Base-by-base conservation (phyloP, 2,329 filamentous ascomycete species). In the Pseudovirgaria hyperparasitica region DNA sequence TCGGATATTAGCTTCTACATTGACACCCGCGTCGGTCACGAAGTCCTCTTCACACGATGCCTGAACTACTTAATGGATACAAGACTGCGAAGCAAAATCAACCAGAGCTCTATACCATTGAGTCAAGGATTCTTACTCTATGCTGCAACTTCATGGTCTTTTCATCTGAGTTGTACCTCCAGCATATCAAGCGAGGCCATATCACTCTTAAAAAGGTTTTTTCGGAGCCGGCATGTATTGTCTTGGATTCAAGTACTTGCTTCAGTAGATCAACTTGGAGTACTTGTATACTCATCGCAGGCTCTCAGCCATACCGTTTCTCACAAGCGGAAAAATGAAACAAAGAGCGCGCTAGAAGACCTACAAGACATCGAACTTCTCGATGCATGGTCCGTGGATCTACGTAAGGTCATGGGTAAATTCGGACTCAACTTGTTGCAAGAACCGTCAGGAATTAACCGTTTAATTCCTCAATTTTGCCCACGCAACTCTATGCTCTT, bases 131-230 rank as follows among this genome's bases (percentile, higher is more conserved):
- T 27, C 12, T 9, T 20, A n/a, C n/a, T 10, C 15, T 27, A 27
- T 15, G 25, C 25, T n/a, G 25, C 25, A 9, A 18, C 12, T 4
- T 27, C 16, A 8, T 27, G 25, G 25, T n/a, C 19, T 10, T 8
- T 20, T 13, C 25, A 27, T 12, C 12, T 27, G 16, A 13, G 13
- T n/a, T n/a, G n/a, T n/a, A n/a, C n/a, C n/a, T n/a, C n/a, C n/a
- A n/a, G 5, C 25, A 22, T n/a, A 19, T 16, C n/a, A 13, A 19
- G 11, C 10, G 16, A 11, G 2, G 11, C 16, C 11, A 16, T 21
- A 10, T 9, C 15, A 6, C 7, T 19, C 11, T 19, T 27, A 19
- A 2, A 11, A n/a, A 22, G 2, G 8, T 22, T 27, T 12, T 27
- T 27, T 4, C 6, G 21, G 14, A 22, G 16, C 5, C 15, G 16